These are phyloP conservation scores for Sclerotinia trifoliorum DNA, from an alignment of 2,329 filamentous ascomycete species.

Conservation along the genomic window DNA sequence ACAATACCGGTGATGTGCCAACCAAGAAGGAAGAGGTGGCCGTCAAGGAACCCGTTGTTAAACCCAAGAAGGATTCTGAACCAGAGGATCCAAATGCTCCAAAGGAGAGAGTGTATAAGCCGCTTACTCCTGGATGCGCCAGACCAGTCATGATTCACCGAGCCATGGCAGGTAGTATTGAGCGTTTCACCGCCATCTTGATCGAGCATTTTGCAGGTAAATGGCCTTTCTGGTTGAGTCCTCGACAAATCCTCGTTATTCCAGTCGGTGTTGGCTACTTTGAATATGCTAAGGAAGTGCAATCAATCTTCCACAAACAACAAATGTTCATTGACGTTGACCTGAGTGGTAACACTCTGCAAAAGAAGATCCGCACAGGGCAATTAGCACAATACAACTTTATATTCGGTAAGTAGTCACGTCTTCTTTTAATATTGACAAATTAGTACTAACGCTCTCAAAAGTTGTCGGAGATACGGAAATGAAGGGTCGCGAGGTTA, in stretches of 20 bases:
- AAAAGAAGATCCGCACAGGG: conserved; percentile 84
- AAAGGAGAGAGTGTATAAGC: conserved; percentile 47
- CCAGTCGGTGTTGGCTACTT: conserved; percentile 71
- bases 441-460: conserved; percentile 21
- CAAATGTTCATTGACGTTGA: conserved; percentile 71
- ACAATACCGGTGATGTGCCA: conserved; percentile 69
- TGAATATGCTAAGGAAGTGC: conserved; percentile 74
- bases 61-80: conserved; percentile 44
- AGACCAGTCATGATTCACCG: conserved; percentile 86
- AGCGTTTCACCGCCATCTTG: conserved; percentile 70
- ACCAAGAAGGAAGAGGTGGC: conserved; percentile 43
- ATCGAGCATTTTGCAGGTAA: conserved; percentile 83
- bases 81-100: conserved; percentile 41
- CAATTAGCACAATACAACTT: conserved; percentile 83
- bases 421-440: no score
- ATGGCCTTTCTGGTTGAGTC: conserved; percentile 87
- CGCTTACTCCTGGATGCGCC: conserved; percentile 66
- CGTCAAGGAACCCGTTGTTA: conserved; percentile 41
- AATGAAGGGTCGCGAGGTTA: conserved; percentile 58
- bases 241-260: conserved; percentile 77
- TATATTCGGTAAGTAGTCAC: conserved; percentile 63
- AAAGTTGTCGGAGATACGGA: conserved; percentile 62
- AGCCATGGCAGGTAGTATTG: conserved; percentile 72
- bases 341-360: conserved; percentile 74
- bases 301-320: conserved; percentile 63